phyloP scores from a whole-genome alignment of 192 early-diverging fungal genomes.

The Coemansia sp. region DNA sequence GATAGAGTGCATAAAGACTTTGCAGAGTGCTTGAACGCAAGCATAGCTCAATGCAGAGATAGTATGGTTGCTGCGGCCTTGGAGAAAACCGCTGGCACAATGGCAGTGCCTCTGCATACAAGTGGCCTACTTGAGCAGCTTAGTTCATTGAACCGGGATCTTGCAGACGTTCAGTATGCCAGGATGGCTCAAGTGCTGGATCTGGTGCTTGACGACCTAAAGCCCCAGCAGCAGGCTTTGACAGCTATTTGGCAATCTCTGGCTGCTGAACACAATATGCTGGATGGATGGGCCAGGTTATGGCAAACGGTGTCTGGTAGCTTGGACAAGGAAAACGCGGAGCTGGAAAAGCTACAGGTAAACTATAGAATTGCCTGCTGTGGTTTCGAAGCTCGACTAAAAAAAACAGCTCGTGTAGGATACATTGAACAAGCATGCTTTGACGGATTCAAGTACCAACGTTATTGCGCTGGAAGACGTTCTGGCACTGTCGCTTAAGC shows the following conservation, averaged over 20 bases:
- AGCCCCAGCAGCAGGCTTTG: constrained; percentile 7
- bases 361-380: background rate
- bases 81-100: background rate
- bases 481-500: constrained; percentile 40
- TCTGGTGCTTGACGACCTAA: background rate
- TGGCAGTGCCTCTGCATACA: background rate
- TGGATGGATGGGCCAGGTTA: constrained; percentile 22
- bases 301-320: constrained; percentile 23
- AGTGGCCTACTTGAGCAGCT: constrained; percentile 10
- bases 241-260: constrained; percentile 10
- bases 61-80: background rate
- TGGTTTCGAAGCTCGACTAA: background rate
- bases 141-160: constrained; percentile 11
- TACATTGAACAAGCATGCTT: constrained; percentile 7
- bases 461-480: constrained; percentile 34
- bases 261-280: constrained; percentile 23
- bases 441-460: constrained; percentile 3
- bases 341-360: constrained; percentile 27
- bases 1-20: background rate
- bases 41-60: constrained; percentile 6
- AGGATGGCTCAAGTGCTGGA: constrained; percentile 10
- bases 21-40: background rate
- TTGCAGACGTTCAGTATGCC: constrained; percentile 10
- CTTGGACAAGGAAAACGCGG: constrained; percentile 19
- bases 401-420: background rate